These are phyloP conservation scores for Diaporthe sp. DNA, from an alignment of 2,329 filamentous ascomycete species.

Conservation along the genomic window DNA sequence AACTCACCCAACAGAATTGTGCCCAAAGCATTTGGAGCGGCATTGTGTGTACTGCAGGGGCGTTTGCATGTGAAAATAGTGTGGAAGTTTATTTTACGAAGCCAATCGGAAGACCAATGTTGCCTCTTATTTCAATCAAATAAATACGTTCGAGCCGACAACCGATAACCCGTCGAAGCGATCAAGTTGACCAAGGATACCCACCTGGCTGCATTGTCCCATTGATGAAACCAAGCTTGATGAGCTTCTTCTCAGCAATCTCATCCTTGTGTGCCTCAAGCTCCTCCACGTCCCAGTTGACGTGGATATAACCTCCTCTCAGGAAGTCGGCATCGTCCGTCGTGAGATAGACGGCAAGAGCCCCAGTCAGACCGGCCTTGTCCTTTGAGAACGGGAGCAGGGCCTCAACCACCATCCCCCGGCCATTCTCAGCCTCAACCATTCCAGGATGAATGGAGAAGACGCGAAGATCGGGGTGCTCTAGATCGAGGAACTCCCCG, in stretches of 20 bases:
- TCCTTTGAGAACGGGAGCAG: constrained; percentile 49
- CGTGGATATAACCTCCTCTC: constrained; percentile 49
- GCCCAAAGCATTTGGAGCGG: neutral
- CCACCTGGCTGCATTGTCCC: constrained; percentile 31
- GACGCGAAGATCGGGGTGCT: constrained; percentile 45
- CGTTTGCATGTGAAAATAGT: neutral
- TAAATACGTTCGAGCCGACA: neutral
- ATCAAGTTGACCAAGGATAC: constrained; percentile 35
- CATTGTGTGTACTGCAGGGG: neutral
- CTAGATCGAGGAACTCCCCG: constrained; percentile 45
- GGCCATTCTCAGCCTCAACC: constrained; percentile 43
- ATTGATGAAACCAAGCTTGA: constrained; percentile 42
- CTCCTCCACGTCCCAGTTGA: constrained; percentile 54
- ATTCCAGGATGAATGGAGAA: constrained; percentile 46
- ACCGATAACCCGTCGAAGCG: neutral
- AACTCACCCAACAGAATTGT: too few species aligned
- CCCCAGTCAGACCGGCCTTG: constrained; percentile 48
- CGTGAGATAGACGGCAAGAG: constrained; percentile 48
- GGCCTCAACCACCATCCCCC: constrained; percentile 43
- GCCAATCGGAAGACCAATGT: neutral
- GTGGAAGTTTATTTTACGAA: neutral
- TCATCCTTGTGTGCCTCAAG: constrained; percentile 47
- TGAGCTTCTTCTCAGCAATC: constrained; percentile 46
- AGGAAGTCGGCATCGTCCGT: constrained; percentile 51
- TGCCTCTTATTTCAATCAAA: neutral